These are phyloP conservation scores for Hyaloscypha variabilis DNA, from an alignment of 495 filamentous ascomycete species.

Conservation along the genomic window DNA sequence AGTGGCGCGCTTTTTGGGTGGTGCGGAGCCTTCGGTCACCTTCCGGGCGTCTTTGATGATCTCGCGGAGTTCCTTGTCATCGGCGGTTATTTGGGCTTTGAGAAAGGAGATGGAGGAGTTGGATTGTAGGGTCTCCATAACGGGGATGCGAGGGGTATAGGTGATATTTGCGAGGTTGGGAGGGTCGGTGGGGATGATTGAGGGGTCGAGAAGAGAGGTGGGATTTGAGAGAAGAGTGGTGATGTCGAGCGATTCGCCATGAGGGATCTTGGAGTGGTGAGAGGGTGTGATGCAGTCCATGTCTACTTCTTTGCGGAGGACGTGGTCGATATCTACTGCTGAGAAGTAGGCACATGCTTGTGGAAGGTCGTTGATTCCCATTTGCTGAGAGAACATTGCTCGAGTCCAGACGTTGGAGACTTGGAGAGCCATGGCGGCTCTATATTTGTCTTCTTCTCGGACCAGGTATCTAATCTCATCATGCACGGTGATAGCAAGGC, in stretches of 20 bases:
- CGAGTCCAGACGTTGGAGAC: slow-evolving; percentile 95
- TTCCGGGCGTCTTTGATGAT: slow-evolving; percentile 64
- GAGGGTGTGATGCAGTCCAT: slow-evolving; percentile 96
- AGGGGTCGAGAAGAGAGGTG: slow-evolving; percentile 64
- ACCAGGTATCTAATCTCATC: slow-evolving; percentile 97
- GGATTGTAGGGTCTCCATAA: slow-evolving; percentile 60
- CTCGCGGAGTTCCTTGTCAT: slow-evolving; percentile 72
- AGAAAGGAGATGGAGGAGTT: slow-evolving; percentile 61
- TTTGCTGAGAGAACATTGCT: slow-evolving; percentile 94
- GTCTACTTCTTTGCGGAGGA: slow-evolving; percentile 94
- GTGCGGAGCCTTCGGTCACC: slow-evolving; percentile 12
- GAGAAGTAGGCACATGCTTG: slow-evolving; percentile 95
- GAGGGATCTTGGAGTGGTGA: slow-evolving; percentile 75
- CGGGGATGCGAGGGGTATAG: slow-evolving; percentile 73
- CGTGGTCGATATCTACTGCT: slow-evolving; percentile 90
- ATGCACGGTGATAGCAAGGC: slow-evolving; percentile 92
- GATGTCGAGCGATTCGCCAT: slow-evolving; percentile 86
- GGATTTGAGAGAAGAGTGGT: slow-evolving; percentile 67
- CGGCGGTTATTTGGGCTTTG: slow-evolving; percentile 78
- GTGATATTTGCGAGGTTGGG: slow-evolving; percentile 58
- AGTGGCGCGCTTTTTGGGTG: slow-evolving; percentile 18
- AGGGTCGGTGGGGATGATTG: slow-evolving; percentile 51
- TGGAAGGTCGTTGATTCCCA: slow-evolving; percentile 93
- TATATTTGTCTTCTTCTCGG: slow-evolving; percentile 82
- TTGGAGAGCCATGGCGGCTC: slow-evolving; percentile 87